Evolutionary conservation across 2,329 filamentous ascomycete species (phyloP), one percentile per base, ranked within the genome.

Genomic region (Parastagonospora avenae): DNA sequence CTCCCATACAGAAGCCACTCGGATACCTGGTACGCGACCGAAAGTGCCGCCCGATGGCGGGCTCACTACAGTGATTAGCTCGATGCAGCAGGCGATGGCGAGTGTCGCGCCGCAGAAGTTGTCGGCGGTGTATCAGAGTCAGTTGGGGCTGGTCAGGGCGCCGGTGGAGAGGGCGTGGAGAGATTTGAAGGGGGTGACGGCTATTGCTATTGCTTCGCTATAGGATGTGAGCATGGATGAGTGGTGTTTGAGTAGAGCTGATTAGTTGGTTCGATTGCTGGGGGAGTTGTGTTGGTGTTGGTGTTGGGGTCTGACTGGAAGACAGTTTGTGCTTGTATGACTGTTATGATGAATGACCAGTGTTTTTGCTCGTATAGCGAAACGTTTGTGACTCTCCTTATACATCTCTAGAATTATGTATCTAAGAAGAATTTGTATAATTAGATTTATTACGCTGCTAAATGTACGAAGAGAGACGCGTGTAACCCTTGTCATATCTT

Each of bases 121-220:
- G 1, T 7, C n/a, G 5, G 32, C 30, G 11, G 16, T 19, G 15
- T 45, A 41, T 7, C 14, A 42, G 2, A 32, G 46, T 10, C 15
- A 24, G 19, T 5, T 14, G 12, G 30, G 24, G 9, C 29, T 24
- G 27, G 16, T 42, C 12, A 50, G 24, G 38, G 39, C 43, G 12
- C 46, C 43, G 11, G 27, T 52, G 8, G 14, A 39, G 36, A 48
- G 35, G 5, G 35, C 59, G 7, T 57, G 53, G 53, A 29, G 42
- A n/a, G 42, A 59, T 37, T 27, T 44, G n/a, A 58, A 58, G 39
- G 57, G 55, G 16, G 48, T 50, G 19, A 42, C 51, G 32, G 57
- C 52, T 14, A 48, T 60, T 42, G 19, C 42, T 9, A 54, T 60
- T 48, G 55, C 57, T 43, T 59, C 57, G 32, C 31, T 60, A 42